Conservation (phyloP, 257 asterid genomes). For the Pogostemon cablin region DNA sequence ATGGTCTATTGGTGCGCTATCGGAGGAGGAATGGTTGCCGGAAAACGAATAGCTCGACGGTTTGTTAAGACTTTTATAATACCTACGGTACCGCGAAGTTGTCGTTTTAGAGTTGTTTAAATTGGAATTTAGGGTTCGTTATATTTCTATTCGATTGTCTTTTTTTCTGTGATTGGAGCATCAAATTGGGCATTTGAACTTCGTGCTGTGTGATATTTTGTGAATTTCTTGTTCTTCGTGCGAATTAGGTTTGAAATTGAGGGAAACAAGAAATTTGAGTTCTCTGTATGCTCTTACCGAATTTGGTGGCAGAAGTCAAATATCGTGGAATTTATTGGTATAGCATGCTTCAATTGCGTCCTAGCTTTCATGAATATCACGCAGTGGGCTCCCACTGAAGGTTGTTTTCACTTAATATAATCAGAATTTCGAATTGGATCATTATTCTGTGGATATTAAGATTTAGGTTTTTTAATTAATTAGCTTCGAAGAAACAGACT, state of each 20-base stretch:
- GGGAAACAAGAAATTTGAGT: slow-evolving; percentile 25
- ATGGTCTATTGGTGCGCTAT: slow-evolving; percentile 43
- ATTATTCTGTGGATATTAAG: slow-evolving; percentile 23
- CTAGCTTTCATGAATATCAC: not conserved
- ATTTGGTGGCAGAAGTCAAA: not conserved
- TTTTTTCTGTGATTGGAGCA: slow-evolving; percentile 23
- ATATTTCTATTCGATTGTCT: slow-evolving; percentile 25
- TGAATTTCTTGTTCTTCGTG: slow-evolving; percentile 28
- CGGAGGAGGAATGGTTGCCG: slow-evolving; percentile 60
- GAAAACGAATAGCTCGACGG: slow-evolving; percentile 62
- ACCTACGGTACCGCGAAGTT: slow-evolving; percentile 59
- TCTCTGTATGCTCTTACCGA: slow-evolving; percentile 3
- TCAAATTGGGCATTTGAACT: slow-evolving; percentile 23
- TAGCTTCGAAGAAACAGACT: slow-evolving; percentile 23
- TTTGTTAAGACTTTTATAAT: slow-evolving; percentile 50
- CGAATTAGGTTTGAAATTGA: slow-evolving; percentile 22
- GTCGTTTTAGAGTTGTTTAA: slow-evolving; percentile 74
- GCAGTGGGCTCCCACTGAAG: slow-evolving; percentile 7
- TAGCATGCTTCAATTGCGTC: slow-evolving; percentile 18
- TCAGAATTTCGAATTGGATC: not conserved
- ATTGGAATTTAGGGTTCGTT: slow-evolving; percentile 39
- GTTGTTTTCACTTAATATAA: not conserved
- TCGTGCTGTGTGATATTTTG: not conserved
- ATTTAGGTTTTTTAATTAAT: slow-evolving; percentile 32
- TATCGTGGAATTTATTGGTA: not conserved